phyloP scores from a whole-genome alignment of 2,329 filamentous ascomycete genomes.

The Epichloe coenophiala region DNA sequence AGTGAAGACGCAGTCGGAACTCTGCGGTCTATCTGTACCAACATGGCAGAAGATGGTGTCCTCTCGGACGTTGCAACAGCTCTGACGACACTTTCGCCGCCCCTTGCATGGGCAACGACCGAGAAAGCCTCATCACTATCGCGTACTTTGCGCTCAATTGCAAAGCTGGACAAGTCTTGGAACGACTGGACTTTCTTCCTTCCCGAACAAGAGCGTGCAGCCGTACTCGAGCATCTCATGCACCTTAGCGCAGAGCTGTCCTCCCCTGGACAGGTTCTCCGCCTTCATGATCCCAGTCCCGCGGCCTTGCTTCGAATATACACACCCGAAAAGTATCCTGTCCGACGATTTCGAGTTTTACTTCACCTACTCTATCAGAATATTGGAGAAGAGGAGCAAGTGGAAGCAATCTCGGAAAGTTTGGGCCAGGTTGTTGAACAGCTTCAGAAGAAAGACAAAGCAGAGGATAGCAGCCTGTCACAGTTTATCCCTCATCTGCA shows the following conservation, averaged over 20 bases:
- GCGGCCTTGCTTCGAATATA: constrained; percentile 36
- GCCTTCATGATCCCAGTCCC: constrained; percentile 31
- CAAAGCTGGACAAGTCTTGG: constrained; percentile 43
- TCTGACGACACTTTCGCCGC: constrained; percentile 36
- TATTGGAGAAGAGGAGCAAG: constrained; percentile 29
- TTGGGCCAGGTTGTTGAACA: constrained; percentile 24
- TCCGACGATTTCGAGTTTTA: constrained; percentile 39
- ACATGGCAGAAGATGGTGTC: constrained; percentile 44
- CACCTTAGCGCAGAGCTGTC: constrained; percentile 30
- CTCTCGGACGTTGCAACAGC: constrained; percentile 38
- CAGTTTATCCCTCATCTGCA: constrained; percentile 35
- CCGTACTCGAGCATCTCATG: constrained; percentile 47
- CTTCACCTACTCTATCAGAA: constrained; percentile 34
- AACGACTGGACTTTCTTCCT: constrained; percentile 43
- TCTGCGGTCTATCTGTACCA: constrained; percentile 46
- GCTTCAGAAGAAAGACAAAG: constrained; percentile 23
- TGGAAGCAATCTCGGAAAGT: constrained; percentile 26
- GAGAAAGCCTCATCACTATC: constrained; percentile 39
- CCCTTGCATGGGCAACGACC: constrained; percentile 37
- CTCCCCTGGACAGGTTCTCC: constrained; percentile 20
- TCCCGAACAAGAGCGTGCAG: constrained; percentile 36
- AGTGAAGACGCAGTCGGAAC: constrained; percentile 44
- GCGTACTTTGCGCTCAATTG: constrained; percentile 44
- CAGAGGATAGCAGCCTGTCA: constrained; percentile 30
- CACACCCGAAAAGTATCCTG: constrained; percentile 33